These are phyloP conservation scores for Coniella vitis DNA, from an alignment of 2,329 filamentous ascomycete species.

Conservation along the genomic window DNA sequence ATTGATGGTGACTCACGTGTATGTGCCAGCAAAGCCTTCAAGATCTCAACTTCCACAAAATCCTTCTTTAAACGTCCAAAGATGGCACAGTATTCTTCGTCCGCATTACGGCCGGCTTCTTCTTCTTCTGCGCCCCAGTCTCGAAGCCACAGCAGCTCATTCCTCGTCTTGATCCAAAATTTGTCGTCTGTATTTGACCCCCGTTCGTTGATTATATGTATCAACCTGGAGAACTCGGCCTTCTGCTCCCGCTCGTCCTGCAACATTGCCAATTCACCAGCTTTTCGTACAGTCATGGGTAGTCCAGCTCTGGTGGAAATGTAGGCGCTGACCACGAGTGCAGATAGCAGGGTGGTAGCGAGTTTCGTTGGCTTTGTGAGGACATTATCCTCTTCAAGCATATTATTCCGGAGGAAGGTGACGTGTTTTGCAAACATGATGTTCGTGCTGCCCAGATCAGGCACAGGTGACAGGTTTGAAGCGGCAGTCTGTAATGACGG, in stretches of 20 bases:
- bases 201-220: slow-evolving; percentile 44
- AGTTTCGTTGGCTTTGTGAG: slow-evolving; percentile 55
- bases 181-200: slow-evolving; percentile 54
- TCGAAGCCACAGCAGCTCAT: slow-evolving; percentile 66
- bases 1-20: slow-evolving; percentile 41
- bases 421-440: slow-evolving; percentile 35
- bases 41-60: slow-evolving; percentile 62
- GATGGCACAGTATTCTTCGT: slow-evolving; percentile 38
- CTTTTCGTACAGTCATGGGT: slow-evolving; percentile 44
- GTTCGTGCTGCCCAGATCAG: slow-evolving; percentile 24
- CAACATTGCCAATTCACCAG: slow-evolving; percentile 58
- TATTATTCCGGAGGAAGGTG: slow-evolving; percentile 39
- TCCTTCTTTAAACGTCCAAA: slow-evolving; percentile 54
- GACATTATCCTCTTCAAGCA: slow-evolving; percentile 54
- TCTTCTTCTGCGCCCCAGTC: slow-evolving; percentile 58
- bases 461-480: slow-evolving; percentile 36
- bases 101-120: slow-evolving; percentile 20
- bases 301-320: slow-evolving; percentile 46
- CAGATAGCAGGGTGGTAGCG: slow-evolving; percentile 54
- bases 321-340: slow-evolving; percentile 55
- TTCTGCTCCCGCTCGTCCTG: slow-evolving; percentile 60
- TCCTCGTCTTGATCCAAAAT: slow-evolving; percentile 55
- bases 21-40: slow-evolving; percentile 59
- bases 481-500: slow-evolving; percentile 43
- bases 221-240: slow-evolving; percentile 49